Evolutionary conservation across 73 alveolate species (phyloP).

Genomic region (Paramecium caudatum): DNA sequence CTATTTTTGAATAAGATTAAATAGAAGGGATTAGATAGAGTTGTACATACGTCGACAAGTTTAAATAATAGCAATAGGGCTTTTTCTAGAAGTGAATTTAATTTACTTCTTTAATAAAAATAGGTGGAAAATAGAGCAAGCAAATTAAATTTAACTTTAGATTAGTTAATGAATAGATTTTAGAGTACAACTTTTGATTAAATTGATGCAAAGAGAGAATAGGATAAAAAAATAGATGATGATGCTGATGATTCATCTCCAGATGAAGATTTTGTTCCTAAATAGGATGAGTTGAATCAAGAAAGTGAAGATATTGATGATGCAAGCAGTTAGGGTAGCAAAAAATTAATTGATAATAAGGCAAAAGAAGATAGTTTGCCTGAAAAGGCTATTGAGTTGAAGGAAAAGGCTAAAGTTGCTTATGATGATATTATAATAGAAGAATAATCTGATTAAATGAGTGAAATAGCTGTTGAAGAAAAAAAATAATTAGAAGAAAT

Average conservation of each 20-base stretch:
- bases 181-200: slow-evolving; percentile 25
- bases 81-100: slow-evolving; percentile 32
- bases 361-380: not conserved
- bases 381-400: not conserved
- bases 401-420: not conserved
- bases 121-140: slow-evolving; percentile 13
- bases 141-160: not conserved
- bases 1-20: slow-evolving; percentile 1
- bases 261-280: slow-evolving; percentile 30
- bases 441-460: not conserved
- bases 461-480: slow-evolving; percentile 22
- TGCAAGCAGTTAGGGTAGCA: not conserved
- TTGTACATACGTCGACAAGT: slow-evolving; percentile 14
- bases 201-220: not conserved
- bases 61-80: slow-evolving; percentile 29
- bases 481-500: not conserved
- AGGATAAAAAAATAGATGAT: not conserved
- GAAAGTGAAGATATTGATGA: slow-evolving; percentile 50
- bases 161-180: slow-evolving; percentile 43
- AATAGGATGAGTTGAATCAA: not conserved
- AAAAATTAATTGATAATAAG: slow-evolving; percentile 12
- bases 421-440: slow-evolving; percentile 7
- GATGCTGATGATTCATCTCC: slow-evolving; percentile 45
- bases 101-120: not conserved
- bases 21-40: slow-evolving; percentile 34